Base-by-base conservation (phyloP, 345 rosid species). In the Citrus australasica region DNA sequence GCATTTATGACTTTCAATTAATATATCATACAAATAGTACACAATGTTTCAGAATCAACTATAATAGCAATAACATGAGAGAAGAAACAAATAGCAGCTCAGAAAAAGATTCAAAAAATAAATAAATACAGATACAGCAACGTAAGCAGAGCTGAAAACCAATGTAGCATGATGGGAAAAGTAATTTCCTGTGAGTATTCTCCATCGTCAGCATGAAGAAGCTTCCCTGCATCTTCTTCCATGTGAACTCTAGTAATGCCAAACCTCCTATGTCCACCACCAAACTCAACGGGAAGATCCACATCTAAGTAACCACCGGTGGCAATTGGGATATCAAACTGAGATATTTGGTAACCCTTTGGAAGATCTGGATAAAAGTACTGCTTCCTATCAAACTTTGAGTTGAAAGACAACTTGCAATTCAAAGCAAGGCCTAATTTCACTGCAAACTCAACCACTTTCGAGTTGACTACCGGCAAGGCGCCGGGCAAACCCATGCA, bases 401-500 rank as follows among this genome's bases (percentile, higher is more conserved):
- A 92, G 84, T 83, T 88, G 24, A 96, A 85, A 28, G 97, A 86
- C 61, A 96, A 82, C 84, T 88, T 87, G 87, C 98, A 96, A 70
- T 96, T 96, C 74, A 93, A 88, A 33, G 97, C 98, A 79, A 93
- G 89, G 24, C 97, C 96, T 84, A 96, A 78, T 84, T 86, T 90
- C 70, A 93, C 97, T 1, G 96, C 98, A 69, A 82, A 91, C 75
- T 93, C 97, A 62, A 93, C 90, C 71, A 91, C 97, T 87, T 91
- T 96, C 0, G 95, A 90, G 85, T 89, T 96, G 76, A 93, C 80
- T 82, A 92, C 93, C 0, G 99, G 99, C 65, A 95, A 84, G 69
- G 99, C 92, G 69, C 99, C 95, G n/a, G 99, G 99, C 80, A 95
- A 85, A 28, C 99, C 98, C 98, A 92, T 89, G 87, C 99, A 95